Base-by-base conservation (phyloP, 768 basidiomycete species). In the Hericium alpestre region DNA sequence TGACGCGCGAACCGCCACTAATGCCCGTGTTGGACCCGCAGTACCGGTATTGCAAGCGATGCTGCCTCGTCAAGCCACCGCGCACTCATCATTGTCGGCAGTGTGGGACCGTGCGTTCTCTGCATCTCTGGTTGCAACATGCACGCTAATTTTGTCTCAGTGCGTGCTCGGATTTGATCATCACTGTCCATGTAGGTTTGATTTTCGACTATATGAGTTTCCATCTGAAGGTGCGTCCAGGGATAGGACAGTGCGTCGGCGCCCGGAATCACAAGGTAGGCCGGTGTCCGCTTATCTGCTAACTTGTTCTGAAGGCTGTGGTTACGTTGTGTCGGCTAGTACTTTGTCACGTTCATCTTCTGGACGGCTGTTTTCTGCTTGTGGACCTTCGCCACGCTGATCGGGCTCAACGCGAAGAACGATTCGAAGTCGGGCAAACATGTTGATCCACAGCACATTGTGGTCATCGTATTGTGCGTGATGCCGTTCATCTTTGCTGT, bases 181-280 rank as follows among this genome's bases (percentile, higher is more conserved):
- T 70, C 91, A 93, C 65, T 93, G 90, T 71, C 90, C 90, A 52
- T 93, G 88, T 89, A 67, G 61, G 84, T 73, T 53, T 48, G 25
- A 12, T 43, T 25, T 52, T 47, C 22, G 9, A 10, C 56, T 55
- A 22, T 37, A 22, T 12, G 10, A 10, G 10, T 13, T 25, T 13
- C 9, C n/a, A n/a, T 9, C 43, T 11, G 22, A 25, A 12, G 37
- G 22, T 59, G 18, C 43, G 6, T 58, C 54, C 50, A 82, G 89
- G 93, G 93, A 85, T 97, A 54, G 93, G 93, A 11, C 90, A 93
- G 65, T 97, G 93, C 62, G 90, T 96, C 18, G 93, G 93, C 11
- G 93, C 92, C 53, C 80, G 81, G 40, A 97, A 97, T 66, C 88
- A 94, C 62, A 93, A 92, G 71, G 90, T 87, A 57, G 20, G 75